Evolutionary conservation across 116 monocot genomes (phyloP).

Genomic region (Papilionanthe hybrid): DNA sequence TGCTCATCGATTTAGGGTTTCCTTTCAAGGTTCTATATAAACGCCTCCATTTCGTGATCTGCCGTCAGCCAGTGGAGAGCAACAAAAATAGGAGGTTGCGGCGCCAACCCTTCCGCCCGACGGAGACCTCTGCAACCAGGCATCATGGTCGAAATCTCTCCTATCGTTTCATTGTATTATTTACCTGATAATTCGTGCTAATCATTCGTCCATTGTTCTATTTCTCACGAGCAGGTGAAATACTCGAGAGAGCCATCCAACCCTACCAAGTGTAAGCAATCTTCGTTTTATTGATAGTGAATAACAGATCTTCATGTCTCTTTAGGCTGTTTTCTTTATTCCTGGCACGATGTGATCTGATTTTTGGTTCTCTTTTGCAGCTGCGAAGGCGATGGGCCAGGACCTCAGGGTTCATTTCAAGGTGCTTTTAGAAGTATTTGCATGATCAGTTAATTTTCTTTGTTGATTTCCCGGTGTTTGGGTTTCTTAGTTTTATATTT

Average conservation of each 20-base stretch:
- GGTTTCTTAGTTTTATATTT: not conserved
- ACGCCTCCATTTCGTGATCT: not conserved
- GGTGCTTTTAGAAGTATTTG: constrained; percentile 5
- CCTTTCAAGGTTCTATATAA: not conserved
- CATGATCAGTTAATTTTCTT: not conserved
- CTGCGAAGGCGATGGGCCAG: constrained; percentile 36
- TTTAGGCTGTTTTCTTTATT: not conserved
- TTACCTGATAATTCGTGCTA: not conserved
- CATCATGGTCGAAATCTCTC: not conserved
- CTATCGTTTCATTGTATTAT: not conserved
- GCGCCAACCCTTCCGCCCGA: not conserved
- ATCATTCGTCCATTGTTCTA: not conserved
- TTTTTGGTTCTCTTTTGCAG: constrained; percentile 12
- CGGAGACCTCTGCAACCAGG: not conserved
- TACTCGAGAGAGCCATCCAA: constrained; percentile 34
- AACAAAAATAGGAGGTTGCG: not conserved
- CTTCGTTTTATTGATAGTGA: not conserved
- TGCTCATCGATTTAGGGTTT: not conserved
- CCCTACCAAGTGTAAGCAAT: constrained; percentile 33
- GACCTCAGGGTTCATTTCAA: constrained; percentile 41
- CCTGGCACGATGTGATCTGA: not conserved
- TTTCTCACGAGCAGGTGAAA: constrained; percentile 25
- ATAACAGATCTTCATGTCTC: not conserved
- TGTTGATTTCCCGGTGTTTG: not conserved
- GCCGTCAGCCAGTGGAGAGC: not conserved